These are phyloP conservation scores for Colletotrichum sp. DNA, from an alignment of 2,329 filamentous ascomycete genomes.

Conservation along the genomic window DNA sequence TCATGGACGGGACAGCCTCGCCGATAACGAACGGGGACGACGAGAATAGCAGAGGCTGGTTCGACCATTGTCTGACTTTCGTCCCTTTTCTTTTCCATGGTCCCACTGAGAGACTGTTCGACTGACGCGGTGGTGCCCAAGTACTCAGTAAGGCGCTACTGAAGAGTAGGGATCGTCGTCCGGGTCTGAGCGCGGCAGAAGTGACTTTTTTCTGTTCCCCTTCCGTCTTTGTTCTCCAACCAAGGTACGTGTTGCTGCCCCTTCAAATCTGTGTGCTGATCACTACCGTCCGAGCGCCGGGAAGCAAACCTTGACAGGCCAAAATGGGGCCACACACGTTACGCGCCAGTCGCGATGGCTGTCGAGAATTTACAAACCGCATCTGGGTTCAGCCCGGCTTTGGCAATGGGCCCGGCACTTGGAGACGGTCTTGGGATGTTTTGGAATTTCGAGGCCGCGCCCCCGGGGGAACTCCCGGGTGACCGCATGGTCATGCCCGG, in stretches of 20 bases:
- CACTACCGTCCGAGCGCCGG: conserved; percentile 5
- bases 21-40: neutral
- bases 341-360: neutral
- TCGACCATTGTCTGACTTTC: neutral
- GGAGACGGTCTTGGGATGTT: neutral
- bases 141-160: neutral
- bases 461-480: neutral
- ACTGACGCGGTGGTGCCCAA: neutral
- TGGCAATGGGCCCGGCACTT: neutral
- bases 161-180: neutral
- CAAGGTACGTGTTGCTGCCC: neutral
- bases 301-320: neutral
- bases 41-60: neutral
- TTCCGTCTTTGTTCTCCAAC: neutral
- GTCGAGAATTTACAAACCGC: neutral
- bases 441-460: neutral
- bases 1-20: neutral
- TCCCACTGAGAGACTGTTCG: neutral
- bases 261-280: neutral
- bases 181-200: conserved; percentile 1
- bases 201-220: neutral
- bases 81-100: neutral
- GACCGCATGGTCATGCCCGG: neutral
- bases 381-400: neutral
- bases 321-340: neutral